Conservation (phyloP, 495 filamentous ascomycete species). For the Parathielavia appendiculata region DNA sequence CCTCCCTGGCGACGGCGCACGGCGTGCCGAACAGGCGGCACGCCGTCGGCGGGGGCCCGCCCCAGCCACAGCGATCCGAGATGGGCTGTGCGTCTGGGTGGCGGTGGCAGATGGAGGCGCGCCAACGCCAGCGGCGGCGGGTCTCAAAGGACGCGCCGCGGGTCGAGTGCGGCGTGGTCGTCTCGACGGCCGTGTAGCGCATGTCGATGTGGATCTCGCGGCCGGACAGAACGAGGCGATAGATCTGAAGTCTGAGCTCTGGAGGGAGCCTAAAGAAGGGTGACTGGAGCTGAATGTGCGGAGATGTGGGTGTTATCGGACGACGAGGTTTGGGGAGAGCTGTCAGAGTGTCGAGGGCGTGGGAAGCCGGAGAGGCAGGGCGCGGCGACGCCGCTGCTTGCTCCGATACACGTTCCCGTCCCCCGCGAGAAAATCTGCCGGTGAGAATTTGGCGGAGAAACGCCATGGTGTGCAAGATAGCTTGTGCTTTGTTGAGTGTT, state of each 20-base stretch:
- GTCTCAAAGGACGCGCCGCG: slow-evolving; percentile 2
- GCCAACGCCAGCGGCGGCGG: slow-evolving; percentile 20
- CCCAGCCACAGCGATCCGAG: slow-evolving; percentile 15
- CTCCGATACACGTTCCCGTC: not conserved
- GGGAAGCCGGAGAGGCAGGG: not conserved
- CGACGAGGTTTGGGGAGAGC: slow-evolving; percentile 13
- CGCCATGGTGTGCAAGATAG: not conserved
- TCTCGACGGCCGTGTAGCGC: slow-evolving; percentile 18
- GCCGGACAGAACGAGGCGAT: slow-evolving; percentile 16
- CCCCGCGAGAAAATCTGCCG: not conserved
- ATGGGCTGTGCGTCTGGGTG: slow-evolving; percentile 11
- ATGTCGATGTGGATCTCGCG: slow-evolving; percentile 24
- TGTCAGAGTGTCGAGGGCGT: slow-evolving; percentile 19
- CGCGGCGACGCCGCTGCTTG: not conserved
- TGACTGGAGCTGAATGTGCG: slow-evolving; percentile 13
- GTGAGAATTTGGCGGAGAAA: not conserved
- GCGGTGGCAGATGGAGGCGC: slow-evolving; percentile 20
- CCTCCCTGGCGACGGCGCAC: slow-evolving; percentile 12
- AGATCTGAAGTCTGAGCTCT: slow-evolving; percentile 35
- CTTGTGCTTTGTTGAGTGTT: no score
- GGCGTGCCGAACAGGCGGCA: slow-evolving; percentile 9
- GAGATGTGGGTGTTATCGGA: slow-evolving; percentile 6
- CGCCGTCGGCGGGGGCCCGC: slow-evolving; percentile 15
- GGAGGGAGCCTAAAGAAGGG: slow-evolving; percentile 42
- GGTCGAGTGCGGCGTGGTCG: slow-evolving; percentile 17